These are phyloP conservation scores for Pachyrhizus erosus DNA, from an alignment of 306 rosid genomes.

Conservation along the genomic window DNA sequence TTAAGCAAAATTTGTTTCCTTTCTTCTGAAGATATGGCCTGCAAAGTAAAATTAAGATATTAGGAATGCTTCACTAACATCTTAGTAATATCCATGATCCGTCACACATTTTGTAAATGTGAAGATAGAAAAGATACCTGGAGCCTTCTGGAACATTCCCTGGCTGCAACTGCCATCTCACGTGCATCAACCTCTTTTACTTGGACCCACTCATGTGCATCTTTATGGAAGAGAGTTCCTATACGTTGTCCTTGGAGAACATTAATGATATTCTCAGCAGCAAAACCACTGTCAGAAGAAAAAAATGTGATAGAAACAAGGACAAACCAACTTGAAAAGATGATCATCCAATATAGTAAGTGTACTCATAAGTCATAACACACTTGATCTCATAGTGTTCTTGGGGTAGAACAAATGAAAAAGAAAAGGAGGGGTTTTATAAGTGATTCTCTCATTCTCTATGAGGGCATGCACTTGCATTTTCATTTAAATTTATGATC, in stretches of 20 bases:
- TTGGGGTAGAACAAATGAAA: constrained; percentile 1
- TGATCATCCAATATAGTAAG: constrained; percentile 34
- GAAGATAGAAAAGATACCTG: constrained; percentile 64
- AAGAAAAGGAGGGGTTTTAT: neutral
- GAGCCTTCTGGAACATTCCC: constrained; percentile 95
- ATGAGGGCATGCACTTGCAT: neutral
- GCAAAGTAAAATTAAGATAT: constrained; percentile 44
- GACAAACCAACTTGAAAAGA: constrained; percentile 36
- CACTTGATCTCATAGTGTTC: constrained; percentile 22
- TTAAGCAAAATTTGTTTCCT: constrained; percentile 82
- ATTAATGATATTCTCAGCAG: constrained; percentile 76
- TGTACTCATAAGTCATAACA: neutral
- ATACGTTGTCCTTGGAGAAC: constrained; percentile 87
- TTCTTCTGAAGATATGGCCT: constrained; percentile 83
- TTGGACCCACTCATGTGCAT: constrained; percentile 79
- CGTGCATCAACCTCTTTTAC: constrained; percentile 78
- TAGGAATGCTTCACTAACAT: neutral
- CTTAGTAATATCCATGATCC: constrained; percentile 25
- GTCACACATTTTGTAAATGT: neutral
- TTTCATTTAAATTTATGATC: constrained; percentile 23
- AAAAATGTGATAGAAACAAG: constrained; percentile 27
- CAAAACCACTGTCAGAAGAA: constrained; percentile 65
- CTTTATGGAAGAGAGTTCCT: constrained; percentile 96
- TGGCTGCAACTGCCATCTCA: constrained; percentile 96
- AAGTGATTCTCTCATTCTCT: neutral